Base-by-base conservation (phyloP, 768 basidiomycete species). In the Boletus rex-veris region DNA sequence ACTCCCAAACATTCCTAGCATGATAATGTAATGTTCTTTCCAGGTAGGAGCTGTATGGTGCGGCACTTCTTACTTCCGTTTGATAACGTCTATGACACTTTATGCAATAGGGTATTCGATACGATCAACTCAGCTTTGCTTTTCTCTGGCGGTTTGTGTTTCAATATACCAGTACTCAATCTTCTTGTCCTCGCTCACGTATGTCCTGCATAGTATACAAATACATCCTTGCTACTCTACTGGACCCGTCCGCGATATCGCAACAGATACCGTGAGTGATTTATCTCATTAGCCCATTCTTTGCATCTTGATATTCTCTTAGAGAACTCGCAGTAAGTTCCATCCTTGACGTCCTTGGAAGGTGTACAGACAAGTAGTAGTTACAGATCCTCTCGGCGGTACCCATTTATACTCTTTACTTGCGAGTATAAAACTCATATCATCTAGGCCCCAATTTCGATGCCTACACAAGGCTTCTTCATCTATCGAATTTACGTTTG, bases 41-140 rank as follows among this genome's bases (percentile, higher is more conserved):
- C 14, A 61, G 60, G 60, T 62, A 3, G 42, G 38, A 24, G 45
- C 6, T 19, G 2, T 61, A 15, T 61, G 60, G 60, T 62, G 19
- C 9, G 12, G 0, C 5, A 5, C 16, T 3, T 21, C 3, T 21
- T 35, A 7, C 15, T 14, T 21, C 6, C 1, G 14, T n/a, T 18
- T 6, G 33, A 33, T 33, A 33, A 33, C 12, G 33, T 33, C 9
- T 11, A 10, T 33, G 5, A 33, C 11, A 33, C 33, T 33, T 14
- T 30, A 50, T 4, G 3, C 9, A 12, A 31, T 31, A 61, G 60
- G 56, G 36, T 16, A 9, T 33, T 58, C 14, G 15, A 57, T 21
- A 61, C 59, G n/a, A 12, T 57, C 8, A 54, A 60, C 8, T 50
- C 50, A 33, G 45, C n/a, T 5, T 30, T 61, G 9, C 41, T 4